phyloP scores from a whole-genome alignment of 306 rosid genomes.

The Nissolia schottii region DNA sequence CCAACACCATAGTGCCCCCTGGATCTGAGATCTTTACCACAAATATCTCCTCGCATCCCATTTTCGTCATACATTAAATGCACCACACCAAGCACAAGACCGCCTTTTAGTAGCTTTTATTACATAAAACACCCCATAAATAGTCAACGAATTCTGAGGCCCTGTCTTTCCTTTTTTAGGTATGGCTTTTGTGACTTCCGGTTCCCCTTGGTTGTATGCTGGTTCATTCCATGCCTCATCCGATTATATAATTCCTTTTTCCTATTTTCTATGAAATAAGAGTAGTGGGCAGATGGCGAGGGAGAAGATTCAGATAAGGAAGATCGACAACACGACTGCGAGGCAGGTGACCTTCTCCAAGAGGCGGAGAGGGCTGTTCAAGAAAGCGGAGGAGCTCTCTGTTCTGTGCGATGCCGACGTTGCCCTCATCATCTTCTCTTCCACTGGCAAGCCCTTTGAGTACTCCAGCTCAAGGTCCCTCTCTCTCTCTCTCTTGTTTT shows the following conservation, averaged over 20 bases:
- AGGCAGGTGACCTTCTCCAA: conserved; percentile 95
- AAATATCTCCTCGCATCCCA: conserved; percentile 9
- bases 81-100: not conserved
- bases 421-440: conserved; percentile 74
- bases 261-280: not conserved
- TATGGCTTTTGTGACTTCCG: too few relatives aligned
- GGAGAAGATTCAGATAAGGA: conserved; percentile 96
- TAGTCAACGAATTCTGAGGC: conserved; percentile 20
- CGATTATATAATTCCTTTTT: not conserved
- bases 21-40: conserved; percentile 27
- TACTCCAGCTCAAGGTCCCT: conserved; percentile 64
- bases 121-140: conserved; percentile 23
- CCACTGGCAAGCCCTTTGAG: conserved; percentile 84
- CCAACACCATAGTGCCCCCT: not conserved
- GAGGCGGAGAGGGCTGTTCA: conserved; percentile 80
- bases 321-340: conserved; percentile 87
- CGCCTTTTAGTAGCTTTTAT: not conserved
- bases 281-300: conserved; percentile 55
- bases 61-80: too few relatives aligned
- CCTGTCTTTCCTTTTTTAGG: conserved; percentile 28
- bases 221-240: conserved; percentile 30
- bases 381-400: conserved; percentile 93
- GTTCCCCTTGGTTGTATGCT: conserved; percentile 12
- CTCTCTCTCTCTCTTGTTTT: not conserved
- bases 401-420: conserved; percentile 94